Evolutionary conservation across 2,329 filamentous ascomycete species (phyloP).

Genomic region (Colletotrichum chlorophyti): DNA sequence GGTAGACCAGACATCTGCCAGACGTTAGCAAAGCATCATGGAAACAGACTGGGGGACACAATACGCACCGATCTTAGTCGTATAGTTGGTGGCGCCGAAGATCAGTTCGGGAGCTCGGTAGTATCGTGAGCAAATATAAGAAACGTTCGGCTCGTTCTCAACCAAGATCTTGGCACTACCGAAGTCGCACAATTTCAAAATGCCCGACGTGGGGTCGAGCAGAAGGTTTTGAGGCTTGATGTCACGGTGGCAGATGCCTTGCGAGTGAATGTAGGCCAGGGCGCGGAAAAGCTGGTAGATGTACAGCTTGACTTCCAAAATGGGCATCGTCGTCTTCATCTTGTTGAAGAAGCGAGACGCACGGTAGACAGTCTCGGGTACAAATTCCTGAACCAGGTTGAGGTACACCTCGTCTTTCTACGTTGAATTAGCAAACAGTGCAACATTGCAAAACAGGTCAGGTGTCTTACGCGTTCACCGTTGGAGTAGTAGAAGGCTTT

Average conservation of each 20-base stretch:
- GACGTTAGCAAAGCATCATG: constrained; percentile 20
- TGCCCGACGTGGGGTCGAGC: constrained; percentile 86
- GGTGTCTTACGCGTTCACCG: constrained; percentile 81
- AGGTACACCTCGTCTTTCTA: constrained; percentile 99
- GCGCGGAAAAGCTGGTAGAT: constrained; percentile 99
- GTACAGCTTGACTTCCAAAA: constrained; percentile 98
- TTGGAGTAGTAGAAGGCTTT: constrained; percentile 99
- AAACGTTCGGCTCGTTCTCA: constrained; percentile 98
- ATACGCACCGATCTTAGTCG: constrained; percentile 94
- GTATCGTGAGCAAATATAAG: constrained; percentile 99
- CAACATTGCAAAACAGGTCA: neutral
- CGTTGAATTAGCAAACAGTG: constrained; percentile 1
- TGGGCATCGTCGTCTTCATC: constrained; percentile 99
- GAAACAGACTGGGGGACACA: neutral
- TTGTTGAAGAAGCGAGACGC: constrained; percentile 99
- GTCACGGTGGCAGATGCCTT: constrained; percentile 98
- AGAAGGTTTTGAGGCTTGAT: constrained; percentile 99
- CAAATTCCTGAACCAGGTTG: constrained; percentile 96
- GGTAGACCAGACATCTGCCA: constrained; percentile 95
- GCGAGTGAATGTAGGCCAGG: constrained; percentile 97
- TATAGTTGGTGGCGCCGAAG: constrained; percentile 99
- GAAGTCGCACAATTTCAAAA: constrained; percentile 98
- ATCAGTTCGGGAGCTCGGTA: constrained; percentile 98
- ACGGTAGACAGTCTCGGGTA: constrained; percentile 97
- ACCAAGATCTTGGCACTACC: constrained; percentile 98